These are phyloP conservation scores for Rhizopus arrhizus DNA, from an alignment of 371 early-diverging fungal genomes.

Conservation along the genomic window DNA sequence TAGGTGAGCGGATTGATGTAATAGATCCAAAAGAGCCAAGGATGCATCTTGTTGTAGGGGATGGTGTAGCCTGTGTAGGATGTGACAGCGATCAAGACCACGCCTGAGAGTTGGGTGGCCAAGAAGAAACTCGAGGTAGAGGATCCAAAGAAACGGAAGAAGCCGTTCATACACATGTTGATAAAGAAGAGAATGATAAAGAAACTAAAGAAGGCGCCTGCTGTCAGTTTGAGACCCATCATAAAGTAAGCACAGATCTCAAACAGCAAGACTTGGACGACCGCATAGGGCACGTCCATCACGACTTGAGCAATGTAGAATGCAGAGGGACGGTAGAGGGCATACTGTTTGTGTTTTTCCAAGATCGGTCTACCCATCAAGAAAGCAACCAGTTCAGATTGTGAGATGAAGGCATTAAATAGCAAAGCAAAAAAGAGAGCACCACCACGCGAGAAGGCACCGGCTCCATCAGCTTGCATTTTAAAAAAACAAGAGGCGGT, in stretches of 20 bases:
- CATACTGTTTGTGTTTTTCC: constrained; percentile 70
- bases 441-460: constrained; percentile 78
- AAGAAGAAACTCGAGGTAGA: constrained; percentile 56
- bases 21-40: constrained; percentile 71
- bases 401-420: constrained; percentile 60
- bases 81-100: constrained; percentile 56
- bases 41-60: constrained; percentile 63
- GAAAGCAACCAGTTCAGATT: constrained; percentile 54
- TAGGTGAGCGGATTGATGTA: constrained; percentile 71
- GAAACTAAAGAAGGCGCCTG: constrained; percentile 53
- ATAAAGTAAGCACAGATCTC: constrained; percentile 60
- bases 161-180: constrained; percentile 62
- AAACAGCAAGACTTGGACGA: constrained; percentile 31
- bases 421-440: constrained; percentile 62
- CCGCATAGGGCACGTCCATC: constrained; percentile 41
- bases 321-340: constrained; percentile 67
- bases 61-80: constrained; percentile 69
- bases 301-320: constrained; percentile 62
- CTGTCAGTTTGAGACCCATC: constrained; percentile 53
- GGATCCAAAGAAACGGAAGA: constrained; percentile 65
- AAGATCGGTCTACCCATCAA: constrained; percentile 63
- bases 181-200: constrained; percentile 55
- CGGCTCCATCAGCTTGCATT: constrained; percentile 51
- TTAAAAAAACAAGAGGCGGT: constrained; percentile 70
- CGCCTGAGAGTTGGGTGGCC: constrained; percentile 58